phyloP scores from a whole-genome alignment of 495 filamentous ascomycete genomes.

The Aspergillus leporis region DNA sequence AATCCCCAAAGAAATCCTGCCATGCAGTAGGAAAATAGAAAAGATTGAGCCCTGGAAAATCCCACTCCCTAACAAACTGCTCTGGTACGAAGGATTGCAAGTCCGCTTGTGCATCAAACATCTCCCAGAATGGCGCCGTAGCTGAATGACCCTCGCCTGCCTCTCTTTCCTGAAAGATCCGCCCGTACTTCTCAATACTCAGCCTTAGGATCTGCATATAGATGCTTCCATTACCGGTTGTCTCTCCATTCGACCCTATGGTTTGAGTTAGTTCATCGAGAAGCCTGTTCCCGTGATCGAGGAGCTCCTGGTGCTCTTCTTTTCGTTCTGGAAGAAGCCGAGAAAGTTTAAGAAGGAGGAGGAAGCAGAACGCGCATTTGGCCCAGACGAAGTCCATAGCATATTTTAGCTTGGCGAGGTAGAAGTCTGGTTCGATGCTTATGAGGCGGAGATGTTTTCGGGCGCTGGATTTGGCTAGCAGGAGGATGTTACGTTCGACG shows the following conservation, averaged over 20 bases:
- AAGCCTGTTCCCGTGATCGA: slow-evolving; percentile 44
- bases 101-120: slow-evolving; percentile 48
- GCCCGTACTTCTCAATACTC: slow-evolving; percentile 51
- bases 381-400: slow-evolving; percentile 60
- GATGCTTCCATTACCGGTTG: slow-evolving; percentile 38
- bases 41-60: slow-evolving; percentile 53
- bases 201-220: slow-evolving; percentile 43
- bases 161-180: slow-evolving; percentile 37
- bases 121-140: slow-evolving; percentile 38
- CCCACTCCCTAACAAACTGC: slow-evolving; percentile 55
- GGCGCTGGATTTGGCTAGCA: slow-evolving; percentile 48
- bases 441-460: slow-evolving; percentile 52
- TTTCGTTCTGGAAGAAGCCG: slow-evolving; percentile 46
- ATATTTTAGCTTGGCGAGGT: slow-evolving; percentile 51
- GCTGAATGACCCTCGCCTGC: neutral
- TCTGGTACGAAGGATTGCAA: slow-evolving; percentile 53
- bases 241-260: slow-evolving; percentile 20
- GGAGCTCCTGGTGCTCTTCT: slow-evolving; percentile 39
- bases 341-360: slow-evolving; percentile 52
- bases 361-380: slow-evolving; percentile 54
- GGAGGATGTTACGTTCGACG: slow-evolving; percentile 41
- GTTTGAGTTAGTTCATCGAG: slow-evolving; percentile 44
- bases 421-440: slow-evolving; percentile 39
- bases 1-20: slow-evolving; percentile 47
- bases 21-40: slow-evolving; percentile 51